These are phyloP conservation scores for Eimeria necatrix DNA, from an alignment of 169 alveolate species.

Conservation along the genomic window DNA sequence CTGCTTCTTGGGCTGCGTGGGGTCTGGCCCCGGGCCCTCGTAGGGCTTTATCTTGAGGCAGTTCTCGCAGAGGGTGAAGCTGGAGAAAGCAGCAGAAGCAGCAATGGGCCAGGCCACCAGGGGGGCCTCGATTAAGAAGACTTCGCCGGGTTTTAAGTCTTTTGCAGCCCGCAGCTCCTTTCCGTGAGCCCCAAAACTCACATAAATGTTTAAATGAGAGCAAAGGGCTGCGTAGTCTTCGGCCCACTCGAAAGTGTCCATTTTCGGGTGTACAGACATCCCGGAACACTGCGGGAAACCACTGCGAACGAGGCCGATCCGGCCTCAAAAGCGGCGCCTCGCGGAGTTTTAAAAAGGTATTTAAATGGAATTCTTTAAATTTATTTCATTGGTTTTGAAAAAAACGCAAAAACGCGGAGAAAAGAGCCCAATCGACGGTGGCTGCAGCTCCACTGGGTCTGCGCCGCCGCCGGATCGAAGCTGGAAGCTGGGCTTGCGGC, in stretches of 20 bases:
- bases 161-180: constrained; percentile 38
- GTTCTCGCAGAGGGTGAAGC: background rate
- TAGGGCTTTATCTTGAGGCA: constrained; percentile 34
- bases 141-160: background rate
- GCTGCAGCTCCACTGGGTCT: too few relatives aligned
- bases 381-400: too few relatives aligned
- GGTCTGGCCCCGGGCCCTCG: background rate
- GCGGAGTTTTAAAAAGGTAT: too few relatives aligned
- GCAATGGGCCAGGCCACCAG: constrained; percentile 34
- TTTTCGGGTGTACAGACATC: too few relatives aligned
- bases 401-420: background rate
- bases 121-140: constrained; percentile 15
- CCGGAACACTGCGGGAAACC: too few relatives aligned
- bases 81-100: constrained; percentile 16
- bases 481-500: too few relatives aligned
- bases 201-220: background rate
- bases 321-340: too few relatives aligned
- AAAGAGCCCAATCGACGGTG: too few relatives aligned
- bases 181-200: constrained; percentile 32
- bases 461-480: too few relatives aligned
- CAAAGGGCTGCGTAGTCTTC: constrained; percentile 42
- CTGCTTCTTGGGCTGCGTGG: background rate
- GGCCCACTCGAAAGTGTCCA: constrained; percentile 58
- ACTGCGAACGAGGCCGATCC: too few relatives aligned
- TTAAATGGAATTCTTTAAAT: too few relatives aligned